phyloP scores from a whole-genome alignment of 139 green algal species.

The Desmodesmus armatus region DNA sequence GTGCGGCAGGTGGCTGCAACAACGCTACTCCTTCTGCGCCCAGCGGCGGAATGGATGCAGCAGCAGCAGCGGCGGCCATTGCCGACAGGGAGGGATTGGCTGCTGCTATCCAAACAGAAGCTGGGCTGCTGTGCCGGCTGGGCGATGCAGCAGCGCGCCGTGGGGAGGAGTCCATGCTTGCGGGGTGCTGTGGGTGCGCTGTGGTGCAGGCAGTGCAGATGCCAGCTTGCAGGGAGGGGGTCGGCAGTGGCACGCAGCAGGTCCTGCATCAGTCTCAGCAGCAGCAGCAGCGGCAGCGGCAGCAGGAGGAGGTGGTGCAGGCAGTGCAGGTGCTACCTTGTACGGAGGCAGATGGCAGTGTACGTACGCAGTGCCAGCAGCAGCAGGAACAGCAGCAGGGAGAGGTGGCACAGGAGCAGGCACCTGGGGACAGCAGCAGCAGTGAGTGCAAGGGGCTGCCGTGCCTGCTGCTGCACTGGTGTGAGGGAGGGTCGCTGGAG shows the following conservation, averaged over 20 bases:
- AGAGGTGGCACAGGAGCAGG: neutral
- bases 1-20: too few relatives aligned
- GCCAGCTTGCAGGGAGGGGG: too few relatives aligned
- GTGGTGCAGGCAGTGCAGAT: neutral
- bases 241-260: too few relatives aligned
- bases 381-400: neutral
- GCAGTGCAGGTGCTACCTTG: neutral
- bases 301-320: neutral
- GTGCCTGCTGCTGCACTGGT: neutral
- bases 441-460: neutral
- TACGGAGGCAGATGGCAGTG: neutral
- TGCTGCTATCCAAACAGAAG: neutral
- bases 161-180: neutral
- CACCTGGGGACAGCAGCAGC: neutral
- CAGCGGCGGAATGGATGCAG: too few relatives aligned
- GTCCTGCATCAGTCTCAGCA: neutral
- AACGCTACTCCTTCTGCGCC: too few relatives aligned
- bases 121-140: neutral
- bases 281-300: neutral
- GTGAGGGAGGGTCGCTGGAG: too few relatives aligned
- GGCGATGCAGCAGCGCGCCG: neutral
- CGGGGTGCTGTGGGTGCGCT: neutral
- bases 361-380: neutral
- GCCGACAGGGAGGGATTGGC: too few relatives aligned
- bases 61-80: too few relatives aligned